Evolutionary conservation across 2,329 filamentous ascomycete species (phyloP), one percentile per base, ranked within the genome.

Genomic region (Fusarium veterinarium): DNA sequence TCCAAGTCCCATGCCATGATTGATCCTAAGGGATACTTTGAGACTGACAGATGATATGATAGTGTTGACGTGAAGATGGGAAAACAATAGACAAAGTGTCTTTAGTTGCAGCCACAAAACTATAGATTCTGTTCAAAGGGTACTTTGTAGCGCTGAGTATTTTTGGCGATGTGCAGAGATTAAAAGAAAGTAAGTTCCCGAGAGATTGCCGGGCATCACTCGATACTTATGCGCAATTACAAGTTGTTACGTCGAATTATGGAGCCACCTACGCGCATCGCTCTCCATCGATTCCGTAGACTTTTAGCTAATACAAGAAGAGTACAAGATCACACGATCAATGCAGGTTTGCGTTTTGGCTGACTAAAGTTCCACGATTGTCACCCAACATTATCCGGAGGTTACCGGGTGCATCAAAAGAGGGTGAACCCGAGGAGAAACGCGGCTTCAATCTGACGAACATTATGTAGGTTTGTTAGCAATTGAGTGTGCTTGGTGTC

Each of bases 241-340:
- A 40, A 28, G 25, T 11, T 28, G 23, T 53, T 38, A 53, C 49
- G 23, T 53, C 49, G 19, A 37, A 40, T 28, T 40, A 53, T 53
- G 33, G 49, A 53, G 49, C 49, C 49, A 40, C 49, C 19, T 38
- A 13, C 49, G 19, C 5, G 3, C 14, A 1, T 3, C 23, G 4
- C 23, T 53, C 2, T 33, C 49, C 33, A 38, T 38, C 13, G 23
- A 38, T 52, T 4, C 23, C 49, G 31, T 52, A 53, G 19, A 53
- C 49, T 30, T 53, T 53, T 53, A 23, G 49, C 49, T 40, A 53
- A 53, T 53, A 53, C 49, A 53, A 28, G 49, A 40, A 53, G 14
- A 40, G 49, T 6, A 53, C 4, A 10, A 17, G 2, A 53, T 53
- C 49, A 53, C 49, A 53, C 49, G 49, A 53, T 53, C 33, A 40